Base-by-base conservation (phyloP, 2,329 filamentous ascomycete species). In the Trichoderma cornu-damae region DNA sequence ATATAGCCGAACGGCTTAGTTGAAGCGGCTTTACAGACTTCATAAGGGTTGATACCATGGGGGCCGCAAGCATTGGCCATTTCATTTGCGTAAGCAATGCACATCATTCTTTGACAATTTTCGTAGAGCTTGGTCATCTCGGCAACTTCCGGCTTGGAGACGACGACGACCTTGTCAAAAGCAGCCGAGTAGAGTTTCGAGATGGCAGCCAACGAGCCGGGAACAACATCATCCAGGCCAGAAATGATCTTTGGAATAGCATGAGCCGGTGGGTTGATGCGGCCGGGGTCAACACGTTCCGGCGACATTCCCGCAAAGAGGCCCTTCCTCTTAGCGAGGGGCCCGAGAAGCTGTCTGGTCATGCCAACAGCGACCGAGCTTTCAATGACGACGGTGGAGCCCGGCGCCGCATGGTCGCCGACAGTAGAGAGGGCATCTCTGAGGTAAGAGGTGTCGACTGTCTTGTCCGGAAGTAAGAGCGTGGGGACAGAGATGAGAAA, bases 81-180 rank as follows among this genome's bases (percentile, higher is more conserved):
- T 60, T 82, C 79, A 61, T 82, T 82, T 57, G 74, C 78, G 57
- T 78, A 82, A 0, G 79, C 78, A 32, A 81, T 79, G 62, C 73
- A 73, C 11, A 82, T 69, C 75, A 80, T 81, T 2, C 79, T 72
- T 64, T 82, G 78, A 63, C 80, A 83, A 64, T 82, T 83, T 59
- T 82, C 79, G 63, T 81, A 83, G 11, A 83, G 68, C 67, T 83
- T 83, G 60, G 75, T 79, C 77, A 82, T 81, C 66, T 82, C 80
- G 1, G 80, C 80, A 1, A 81, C 78, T 62, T 83, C 80, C 1
- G 79, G 79, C 28, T 67, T 68, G 9, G 77, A 78, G 28, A 82
- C 79, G 0, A 75, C 71, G 6, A 81, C 70, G 5, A 82, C 69
- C 0, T 67, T 65, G 49, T 79, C 70, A 60, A 81, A 82, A 1